phyloP scores from a whole-genome alignment of 768 basidiomycete genomes.

The Melanogaster broomeanus region DNA sequence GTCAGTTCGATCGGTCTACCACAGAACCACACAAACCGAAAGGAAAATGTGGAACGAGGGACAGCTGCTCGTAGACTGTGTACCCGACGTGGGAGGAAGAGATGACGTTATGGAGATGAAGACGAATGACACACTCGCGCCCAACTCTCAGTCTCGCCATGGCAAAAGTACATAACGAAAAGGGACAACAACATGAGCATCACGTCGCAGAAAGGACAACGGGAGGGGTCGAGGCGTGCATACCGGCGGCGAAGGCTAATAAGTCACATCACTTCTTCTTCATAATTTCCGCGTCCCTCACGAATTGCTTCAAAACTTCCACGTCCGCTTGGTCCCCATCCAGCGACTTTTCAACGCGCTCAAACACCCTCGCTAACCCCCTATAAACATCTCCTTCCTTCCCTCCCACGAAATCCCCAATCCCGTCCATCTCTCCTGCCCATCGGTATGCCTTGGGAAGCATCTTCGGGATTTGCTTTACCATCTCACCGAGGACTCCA shows the following conservation, averaged over 20 bases:
- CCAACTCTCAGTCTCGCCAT: no score
- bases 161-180: no score
- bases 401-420: conserved; percentile 53
- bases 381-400: conserved; percentile 46
- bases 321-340: conserved; percentile 41
- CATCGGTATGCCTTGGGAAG: conserved; percentile 65
- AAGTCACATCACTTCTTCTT: conserved; percentile 1
- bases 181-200: no score
- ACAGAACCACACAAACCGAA: no score
- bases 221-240: conserved; percentile 15
- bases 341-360: conserved; percentile 43
- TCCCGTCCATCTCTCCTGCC: conserved; percentile 67
- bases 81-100: no score
- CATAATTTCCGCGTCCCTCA: conserved; percentile 42
- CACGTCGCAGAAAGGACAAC: conserved; percentile 24
- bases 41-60: no score
- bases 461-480: conserved; percentile 45
- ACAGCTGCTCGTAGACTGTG: no score
- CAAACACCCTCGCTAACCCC: conserved; percentile 48
- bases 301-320: conserved; percentile 43
- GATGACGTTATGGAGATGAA: no score
- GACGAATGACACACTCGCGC: no score
- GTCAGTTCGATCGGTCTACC: no score
- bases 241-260: conserved; percentile 14
- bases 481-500: conserved; percentile 40